Base-by-base conservation (phyloP, 768 basidiomycete species). In the Candolleomyces aberdarensis region DNA sequence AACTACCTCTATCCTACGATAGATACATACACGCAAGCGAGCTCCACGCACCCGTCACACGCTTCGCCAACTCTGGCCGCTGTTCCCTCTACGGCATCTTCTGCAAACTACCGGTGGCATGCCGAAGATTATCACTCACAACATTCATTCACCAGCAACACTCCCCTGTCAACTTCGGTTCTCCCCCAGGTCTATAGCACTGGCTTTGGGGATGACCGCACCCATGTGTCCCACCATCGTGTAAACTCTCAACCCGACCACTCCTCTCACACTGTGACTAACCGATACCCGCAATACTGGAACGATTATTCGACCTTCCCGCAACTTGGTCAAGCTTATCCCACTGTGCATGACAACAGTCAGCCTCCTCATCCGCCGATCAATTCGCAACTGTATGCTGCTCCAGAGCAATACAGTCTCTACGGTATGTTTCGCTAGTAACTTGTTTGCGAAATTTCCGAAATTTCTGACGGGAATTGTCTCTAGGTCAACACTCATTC, bases 161-260 rank as follows among this genome's bases (percentile, higher is more conserved):
- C 78, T 6, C 77, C 82, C 48, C 66, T 91, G 47, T 87, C 89
- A 20, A 91, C 89, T 17, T 86, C 88, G 0, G 87, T 88, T 26
- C 79, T 91, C 47, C 87, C 89, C 0, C 88, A 89, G 63, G 75
- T 87, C 65, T 91, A 89, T 69, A 90, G 87, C 72, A 89, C 89
- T 4, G 89, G 88, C 0, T 73, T 90, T 51, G 78, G 83, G 3
- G 86, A 85, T 62, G 83, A 83, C 44, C 46, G 60, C 76, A 79
- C 60, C 39, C 50, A 55, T 36, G 48, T 41, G 43, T 14, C 62
- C 3, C 49, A 55, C 36, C 57, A 40, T 10, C 59, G 59, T 19
- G 57, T 48, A 11, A 57, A 59, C 40, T 36, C 58, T 32, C 49
- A 52, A 31, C 31, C 15, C 41, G 58, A 54, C 15, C 60, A 60